These are phyloP conservation scores for Vigna unguiculata DNA, from an alignment of 306 rosid genomes.

Conservation along the genomic window DNA sequence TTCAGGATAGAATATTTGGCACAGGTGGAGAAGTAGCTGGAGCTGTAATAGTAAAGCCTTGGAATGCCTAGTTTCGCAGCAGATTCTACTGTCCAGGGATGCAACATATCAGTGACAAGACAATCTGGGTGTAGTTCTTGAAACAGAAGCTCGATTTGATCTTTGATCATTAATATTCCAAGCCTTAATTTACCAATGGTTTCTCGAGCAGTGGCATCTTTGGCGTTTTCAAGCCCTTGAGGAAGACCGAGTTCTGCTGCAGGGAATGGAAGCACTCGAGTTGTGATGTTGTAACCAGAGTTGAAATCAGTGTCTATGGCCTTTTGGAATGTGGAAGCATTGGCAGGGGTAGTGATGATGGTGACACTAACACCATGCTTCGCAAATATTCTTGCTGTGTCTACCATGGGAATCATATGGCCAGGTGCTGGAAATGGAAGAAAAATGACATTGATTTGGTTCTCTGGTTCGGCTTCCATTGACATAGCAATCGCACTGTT, in stretches of 20 bases:
- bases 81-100: slow-evolving; percentile 44
- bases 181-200: not conserved
- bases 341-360: slow-evolving; percentile 39
- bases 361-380: slow-evolving; percentile 42
- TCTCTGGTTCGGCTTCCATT: not conserved
- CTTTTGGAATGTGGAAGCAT: slow-evolving; percentile 38
- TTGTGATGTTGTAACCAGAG: slow-evolving; percentile 37
- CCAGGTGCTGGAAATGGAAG: slow-evolving; percentile 46
- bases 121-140: slow-evolving; percentile 39
- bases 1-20: not conserved
- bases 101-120: slow-evolving; percentile 20
- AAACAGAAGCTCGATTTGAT: slow-evolving; percentile 35
- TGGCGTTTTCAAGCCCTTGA: slow-evolving; percentile 37
- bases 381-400: slow-evolving; percentile 48
- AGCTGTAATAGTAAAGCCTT: slow-evolving; percentile 40
- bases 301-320: slow-evolving; percentile 39
- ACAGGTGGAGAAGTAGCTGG: slow-evolving; percentile 41
- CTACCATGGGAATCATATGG: slow-evolving; percentile 45
- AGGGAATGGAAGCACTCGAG: slow-evolving; percentile 32
- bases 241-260: slow-evolving; percentile 42
- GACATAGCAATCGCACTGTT: not conserved
- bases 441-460: slow-evolving; percentile 26
- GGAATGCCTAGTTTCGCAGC: slow-evolving; percentile 44
- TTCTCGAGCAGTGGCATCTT: slow-evolving; percentile 22
- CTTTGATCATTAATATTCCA: slow-evolving; percentile 22